Evolutionary conservation across 352 stramenopile genomes (phyloP), one percentile per base, ranked within the genome.

Genomic region (Phytophthora macrochlamydospora): DNA sequence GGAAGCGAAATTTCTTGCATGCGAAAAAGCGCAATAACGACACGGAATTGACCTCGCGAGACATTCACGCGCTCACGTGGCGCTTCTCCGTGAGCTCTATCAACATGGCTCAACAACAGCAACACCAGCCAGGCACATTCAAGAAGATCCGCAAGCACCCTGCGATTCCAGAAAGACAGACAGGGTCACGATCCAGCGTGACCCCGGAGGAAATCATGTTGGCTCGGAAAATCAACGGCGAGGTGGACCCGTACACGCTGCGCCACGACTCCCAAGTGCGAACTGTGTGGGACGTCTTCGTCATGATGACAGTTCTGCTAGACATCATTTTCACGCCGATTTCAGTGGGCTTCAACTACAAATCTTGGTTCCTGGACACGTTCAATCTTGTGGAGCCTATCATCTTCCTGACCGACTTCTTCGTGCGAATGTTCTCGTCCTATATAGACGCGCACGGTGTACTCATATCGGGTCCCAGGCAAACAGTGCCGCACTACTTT

Each of bases 291-390:
- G 80, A 92, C 51, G 35, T 65, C 5, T 9, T 90, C 2, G 73
- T 92, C 9, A 70, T 92, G 52, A 4, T 72, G 13, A 66, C 86
- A 50, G 76, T 92, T 45, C 43, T 79, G 5, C 48, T 87, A 3
- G 81, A 91, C 44, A 67, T 91, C 9, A 43, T 86, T 1, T 52
- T 90, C 50, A 90, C 81, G 18, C 78, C 81, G n/a, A 57, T 92
- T 0, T 56, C 75, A 14, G 51, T 92, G 24, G 81, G 79, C 29
- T 92, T 90, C n/a, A 68, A 83, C 7, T 82, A 78, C 53, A 48
- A 64, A 7, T 58, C 75, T 0, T 24, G 6, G 6, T 73, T 74
- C 56, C 37, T 85, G 14, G 18, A 42, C 5, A 13, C 31, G 1
- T 75, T 81, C 50, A 86, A 89, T 42, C 31, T 62, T 3, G 4